A percentile compares a stretch with the other conserved stretches of the same genome.
Conservation (phyloP, 208 protist genomes). For the Trypanosoma cruzi region DNA sequence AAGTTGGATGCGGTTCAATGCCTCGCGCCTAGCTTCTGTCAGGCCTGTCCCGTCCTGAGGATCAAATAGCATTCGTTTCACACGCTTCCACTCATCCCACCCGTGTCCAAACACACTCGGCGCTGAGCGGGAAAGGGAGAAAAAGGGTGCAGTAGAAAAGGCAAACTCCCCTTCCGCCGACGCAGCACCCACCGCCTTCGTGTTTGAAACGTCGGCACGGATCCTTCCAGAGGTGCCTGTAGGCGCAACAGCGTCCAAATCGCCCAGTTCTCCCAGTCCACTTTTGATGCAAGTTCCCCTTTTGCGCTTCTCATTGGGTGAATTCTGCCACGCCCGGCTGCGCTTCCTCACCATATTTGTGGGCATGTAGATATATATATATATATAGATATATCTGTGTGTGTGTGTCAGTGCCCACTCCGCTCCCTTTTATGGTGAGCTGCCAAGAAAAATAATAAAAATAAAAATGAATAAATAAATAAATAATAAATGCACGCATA, state of each 20-base stretch:
- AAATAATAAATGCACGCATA: constrained; percentile 7
- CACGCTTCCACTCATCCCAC: constrained; percentile 65
- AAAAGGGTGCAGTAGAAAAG: background rate
- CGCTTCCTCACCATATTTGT: constrained; percentile 20
- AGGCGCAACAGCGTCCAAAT: constrained; percentile 52
- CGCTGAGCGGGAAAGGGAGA: constrained; percentile 9
- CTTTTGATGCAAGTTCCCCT: constrained; percentile 68
- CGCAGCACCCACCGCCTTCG: background rate
- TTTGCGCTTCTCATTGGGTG: constrained; percentile 38
- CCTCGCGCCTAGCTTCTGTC: constrained; percentile 37
- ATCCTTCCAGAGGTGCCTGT: background rate
- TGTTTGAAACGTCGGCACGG: background rate
- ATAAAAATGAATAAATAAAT: constrained; percentile 18
- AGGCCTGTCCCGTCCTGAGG: constrained; percentile 8
- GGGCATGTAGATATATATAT: too few relatives aligned
- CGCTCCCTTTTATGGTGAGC: too few relatives aligned
- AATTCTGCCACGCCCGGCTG: background rate
- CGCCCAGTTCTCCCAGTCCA: constrained; percentile 62
- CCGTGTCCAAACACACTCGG: constrained; percentile 61
- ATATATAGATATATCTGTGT: background rate
- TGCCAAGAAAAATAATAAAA: too few relatives aligned
- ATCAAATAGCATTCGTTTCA: constrained; percentile 70
- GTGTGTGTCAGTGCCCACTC: background rate
- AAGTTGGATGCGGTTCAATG: constrained; percentile 37
- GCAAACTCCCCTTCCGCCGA: background rate